A percentile compares a stretch with the other conserved stretches of the same genome.
Conservation (phyloP, 306 rosid species). For the Vigna unguiculata region DNA sequence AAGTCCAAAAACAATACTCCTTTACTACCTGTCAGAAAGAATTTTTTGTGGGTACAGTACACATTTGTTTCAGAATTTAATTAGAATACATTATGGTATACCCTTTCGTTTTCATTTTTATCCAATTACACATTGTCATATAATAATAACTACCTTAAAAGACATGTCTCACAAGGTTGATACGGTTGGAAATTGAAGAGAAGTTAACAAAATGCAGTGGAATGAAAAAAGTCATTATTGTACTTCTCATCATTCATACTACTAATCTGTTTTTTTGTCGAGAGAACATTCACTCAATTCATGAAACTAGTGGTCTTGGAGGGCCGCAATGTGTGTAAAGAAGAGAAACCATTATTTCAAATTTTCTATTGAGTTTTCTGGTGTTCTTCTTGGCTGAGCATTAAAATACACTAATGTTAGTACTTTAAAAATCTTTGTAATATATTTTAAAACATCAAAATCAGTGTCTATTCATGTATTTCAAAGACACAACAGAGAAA, state of each 20-base stretch:
- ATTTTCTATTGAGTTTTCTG: too few species aligned
- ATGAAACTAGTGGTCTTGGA: conserved; percentile 19
- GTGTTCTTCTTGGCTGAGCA: too few species aligned
- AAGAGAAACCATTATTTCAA: too few species aligned
- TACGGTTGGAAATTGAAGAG: conserved; percentile 10
- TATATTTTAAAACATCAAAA: too few species aligned
- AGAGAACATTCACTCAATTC: conserved; percentile 46
- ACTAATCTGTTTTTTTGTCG: conserved; percentile 35
- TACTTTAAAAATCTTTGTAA: too few species aligned
- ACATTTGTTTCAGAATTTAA: neutral
- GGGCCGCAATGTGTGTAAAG: conserved; percentile 45
- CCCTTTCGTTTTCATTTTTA: neutral
- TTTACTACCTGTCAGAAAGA: neutral
- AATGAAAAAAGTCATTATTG: conserved; percentile 32
- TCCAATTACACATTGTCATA: neutral
- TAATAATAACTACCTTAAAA: neutral
- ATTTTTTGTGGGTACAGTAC: neutral
- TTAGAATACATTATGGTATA: neutral
- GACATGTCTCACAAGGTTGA: conserved; percentile 3
- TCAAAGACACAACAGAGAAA: too few species aligned
- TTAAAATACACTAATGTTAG: too few species aligned
- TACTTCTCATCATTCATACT: conserved; percentile 39
- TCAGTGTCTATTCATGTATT: too few species aligned
- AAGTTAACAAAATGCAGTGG: conserved; percentile 15
- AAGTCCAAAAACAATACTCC: neutral